These are phyloP conservation scores for Solanum chacoense DNA, from an alignment of 305 asterid genomes.

Conservation along the genomic window DNA sequence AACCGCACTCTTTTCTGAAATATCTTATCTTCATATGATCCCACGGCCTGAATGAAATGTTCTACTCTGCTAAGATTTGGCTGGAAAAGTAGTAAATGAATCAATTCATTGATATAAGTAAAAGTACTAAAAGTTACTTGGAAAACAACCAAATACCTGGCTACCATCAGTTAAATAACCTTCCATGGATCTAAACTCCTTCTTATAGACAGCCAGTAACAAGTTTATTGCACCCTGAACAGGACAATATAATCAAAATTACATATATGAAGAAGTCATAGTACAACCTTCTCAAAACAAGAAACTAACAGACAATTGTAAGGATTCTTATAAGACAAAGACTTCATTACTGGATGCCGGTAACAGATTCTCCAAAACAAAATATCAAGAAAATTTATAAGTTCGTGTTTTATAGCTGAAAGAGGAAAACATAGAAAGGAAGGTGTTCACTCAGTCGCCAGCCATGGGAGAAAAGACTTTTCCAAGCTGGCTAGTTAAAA, in stretches of 20 bases:
- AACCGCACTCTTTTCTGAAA: slow-evolving; percentile 87
- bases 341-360: background rate
- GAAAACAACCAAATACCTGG: slow-evolving; percentile 45
- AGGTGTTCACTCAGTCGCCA: background rate
- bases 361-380: background rate
- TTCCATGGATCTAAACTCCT: slow-evolving; percentile 70
- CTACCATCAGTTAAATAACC: slow-evolving; percentile 86
- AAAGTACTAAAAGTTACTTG: background rate
- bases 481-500: background rate
- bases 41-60: slow-evolving; percentile 93
- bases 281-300: background rate
- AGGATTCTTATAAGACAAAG: background rate
- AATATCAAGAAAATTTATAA: background rate
- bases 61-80: slow-evolving; percentile 76
- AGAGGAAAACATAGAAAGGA: background rate
- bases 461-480: background rate
- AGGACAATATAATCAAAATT: background rate
- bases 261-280: background rate
- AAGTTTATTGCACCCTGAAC: slow-evolving; percentile 89
- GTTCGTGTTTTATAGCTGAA: background rate
- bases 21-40: slow-evolving; percentile 87
- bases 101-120: background rate
- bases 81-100: slow-evolving; percentile 26
- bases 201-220: slow-evolving; percentile 87
- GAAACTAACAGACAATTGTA: background rate